phyloP scores from a whole-genome alignment of 73 alveolate species.

The Chromera velia region DNA sequence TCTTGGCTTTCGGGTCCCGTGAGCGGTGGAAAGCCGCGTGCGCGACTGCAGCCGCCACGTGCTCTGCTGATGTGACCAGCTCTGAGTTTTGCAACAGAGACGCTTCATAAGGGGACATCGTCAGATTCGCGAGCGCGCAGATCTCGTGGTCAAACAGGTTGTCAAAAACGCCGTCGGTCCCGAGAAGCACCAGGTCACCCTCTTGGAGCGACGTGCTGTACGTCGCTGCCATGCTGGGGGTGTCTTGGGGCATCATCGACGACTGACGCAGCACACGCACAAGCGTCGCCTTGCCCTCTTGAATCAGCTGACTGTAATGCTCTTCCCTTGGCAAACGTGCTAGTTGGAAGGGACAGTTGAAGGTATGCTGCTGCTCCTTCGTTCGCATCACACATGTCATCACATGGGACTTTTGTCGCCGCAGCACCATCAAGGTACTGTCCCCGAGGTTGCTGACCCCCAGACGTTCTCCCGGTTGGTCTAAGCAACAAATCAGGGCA shows the following conservation, averaged over 20 bases:
- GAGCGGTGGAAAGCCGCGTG: not conserved
- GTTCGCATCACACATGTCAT: not conserved
- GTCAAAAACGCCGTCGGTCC: slow-evolving; percentile 27
- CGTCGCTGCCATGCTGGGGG: not conserved
- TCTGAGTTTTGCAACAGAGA: not conserved
- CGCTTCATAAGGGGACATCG: not conserved
- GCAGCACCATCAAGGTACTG: not conserved
- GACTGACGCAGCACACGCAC: not conserved
- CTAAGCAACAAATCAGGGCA: slow-evolving; percentile 19
- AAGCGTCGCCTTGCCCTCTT: not conserved
- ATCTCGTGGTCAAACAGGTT: not conserved
- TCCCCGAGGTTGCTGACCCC: not conserved
- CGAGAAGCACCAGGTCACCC: slow-evolving; percentile 33
- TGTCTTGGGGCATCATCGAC: not conserved
- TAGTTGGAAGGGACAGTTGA: slow-evolving; percentile 39
- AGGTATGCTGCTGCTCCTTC: slow-evolving; percentile 40
- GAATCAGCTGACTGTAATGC: not conserved
- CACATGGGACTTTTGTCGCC: not conserved
- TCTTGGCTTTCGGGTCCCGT: not conserved
- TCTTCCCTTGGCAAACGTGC: slow-evolving; percentile 33
- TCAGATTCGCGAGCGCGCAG: not conserved
- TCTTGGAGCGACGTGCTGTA: slow-evolving; percentile 3
- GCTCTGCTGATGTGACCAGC: not conserved
- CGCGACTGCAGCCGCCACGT: not conserved
- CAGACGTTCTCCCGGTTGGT: not conserved